Conservation (phyloP, 169 alveolate species). For the Plasmodium adleri region DNA sequence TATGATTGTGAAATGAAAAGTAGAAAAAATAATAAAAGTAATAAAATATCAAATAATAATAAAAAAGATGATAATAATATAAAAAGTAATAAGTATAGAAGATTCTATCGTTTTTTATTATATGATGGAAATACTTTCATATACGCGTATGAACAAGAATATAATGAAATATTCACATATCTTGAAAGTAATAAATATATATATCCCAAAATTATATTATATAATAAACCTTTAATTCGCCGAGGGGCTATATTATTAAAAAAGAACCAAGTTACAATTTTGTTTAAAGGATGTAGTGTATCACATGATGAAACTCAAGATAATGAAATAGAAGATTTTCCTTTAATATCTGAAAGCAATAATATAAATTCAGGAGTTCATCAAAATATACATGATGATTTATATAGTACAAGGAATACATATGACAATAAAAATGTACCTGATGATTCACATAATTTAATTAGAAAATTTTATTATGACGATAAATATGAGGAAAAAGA, state of each 20-base stretch:
- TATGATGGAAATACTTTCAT: slow-evolving; percentile 66
- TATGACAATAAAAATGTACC: not conserved
- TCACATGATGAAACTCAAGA: slow-evolving; percentile 6
- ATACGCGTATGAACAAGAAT: slow-evolving; percentile 72
- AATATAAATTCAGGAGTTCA: not conserved
- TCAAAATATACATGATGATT: not conserved
- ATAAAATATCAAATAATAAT: not conserved
- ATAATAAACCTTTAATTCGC: slow-evolving; percentile 59
- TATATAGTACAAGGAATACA: not conserved
- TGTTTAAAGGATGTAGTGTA: slow-evolving; percentile 35
- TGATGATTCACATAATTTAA: not conserved
- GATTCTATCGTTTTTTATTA: slow-evolving; percentile 72
- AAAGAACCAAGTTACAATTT: slow-evolving; percentile 41
- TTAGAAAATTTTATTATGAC: not conserved
- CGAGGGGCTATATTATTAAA: slow-evolving; percentile 57
- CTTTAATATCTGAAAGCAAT: not conserved
- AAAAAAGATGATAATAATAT: slow-evolving; percentile 8
- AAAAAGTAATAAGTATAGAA: slow-evolving; percentile 11
- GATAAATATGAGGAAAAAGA: not conserved
- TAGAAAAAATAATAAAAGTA: slow-evolving; percentile 14
- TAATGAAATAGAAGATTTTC: slow-evolving; percentile 4
- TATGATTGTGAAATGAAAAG: not conserved
- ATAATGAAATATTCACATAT: slow-evolving; percentile 61
- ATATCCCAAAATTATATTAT: slow-evolving; percentile 72
- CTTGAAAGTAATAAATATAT: slow-evolving; percentile 48